A percentile compares a stretch with the other conserved stretches of the same genome.
These are phyloP conservation scores for Claviceps fusiformis DNA, from an alignment of 2,329 filamentous ascomycete species.

Conservation along the genomic window DNA sequence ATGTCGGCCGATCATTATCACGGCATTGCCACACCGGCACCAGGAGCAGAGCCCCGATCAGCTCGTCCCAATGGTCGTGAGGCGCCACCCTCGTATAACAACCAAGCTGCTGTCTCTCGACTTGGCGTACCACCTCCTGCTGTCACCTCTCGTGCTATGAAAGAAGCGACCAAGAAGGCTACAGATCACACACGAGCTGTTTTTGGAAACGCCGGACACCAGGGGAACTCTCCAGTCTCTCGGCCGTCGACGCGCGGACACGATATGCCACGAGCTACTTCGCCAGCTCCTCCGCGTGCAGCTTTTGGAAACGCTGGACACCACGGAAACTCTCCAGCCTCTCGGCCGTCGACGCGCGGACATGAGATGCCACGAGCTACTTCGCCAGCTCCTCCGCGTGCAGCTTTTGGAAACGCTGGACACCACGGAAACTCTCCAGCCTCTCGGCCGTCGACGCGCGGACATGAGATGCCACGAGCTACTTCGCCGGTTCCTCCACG, in stretches of 20 bases:
- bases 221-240: constrained; percentile 29
- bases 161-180: constrained; percentile 84
- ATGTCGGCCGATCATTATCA: constrained; percentile 93
- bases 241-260: constrained; percentile 46
- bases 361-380: background rate
- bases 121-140: constrained; percentile 84
- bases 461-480: background rate
- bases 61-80: constrained; percentile 29
- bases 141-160: constrained; percentile 89
- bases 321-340: background rate
- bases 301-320: background rate
- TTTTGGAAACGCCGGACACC: constrained; percentile 32
- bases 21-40: constrained; percentile 75
- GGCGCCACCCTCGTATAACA: constrained; percentile 71
- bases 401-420: background rate
- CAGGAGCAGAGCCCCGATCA: constrained; percentile 28
- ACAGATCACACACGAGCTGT: constrained; percentile 70
- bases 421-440: constrained; percentile 5
- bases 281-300: constrained; percentile 52
- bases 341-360: background rate
- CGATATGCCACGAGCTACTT: constrained; percentile 46
- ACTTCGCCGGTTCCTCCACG: background rate
- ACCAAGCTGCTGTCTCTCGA: constrained; percentile 49
- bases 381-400: background rate
- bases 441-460: background rate